phyloP scores from a whole-genome alignment of 2,329 filamentous ascomycete genomes.

The Colletotrichum melonis region DNA sequence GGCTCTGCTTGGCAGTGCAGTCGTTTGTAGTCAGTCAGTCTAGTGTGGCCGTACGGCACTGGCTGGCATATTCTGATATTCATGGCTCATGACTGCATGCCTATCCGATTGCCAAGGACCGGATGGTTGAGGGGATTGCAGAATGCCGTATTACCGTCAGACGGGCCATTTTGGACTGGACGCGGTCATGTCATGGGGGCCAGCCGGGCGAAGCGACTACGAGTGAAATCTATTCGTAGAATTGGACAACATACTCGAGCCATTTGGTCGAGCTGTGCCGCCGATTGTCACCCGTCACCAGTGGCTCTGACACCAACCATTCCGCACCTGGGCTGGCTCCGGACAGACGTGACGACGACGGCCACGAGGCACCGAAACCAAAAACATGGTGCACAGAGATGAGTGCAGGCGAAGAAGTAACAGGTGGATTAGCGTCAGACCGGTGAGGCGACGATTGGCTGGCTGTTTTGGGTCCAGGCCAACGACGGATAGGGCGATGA shows the following conservation, averaged over 20 bases:
- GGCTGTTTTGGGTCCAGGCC: background rate
- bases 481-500: background rate
- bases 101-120: background rate
- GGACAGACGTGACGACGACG: background rate
- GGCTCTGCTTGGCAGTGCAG: background rate
- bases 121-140: background rate
- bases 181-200: background rate
- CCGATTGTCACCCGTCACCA: slow-evolving; percentile 25
- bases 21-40: background rate
- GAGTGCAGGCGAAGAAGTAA: background rate
- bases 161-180: background rate
- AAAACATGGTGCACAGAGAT: background rate
- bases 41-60: background rate
- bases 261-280: background rate
- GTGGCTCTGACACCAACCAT: slow-evolving; percentile 14
- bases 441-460: background rate
- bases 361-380: background rate
- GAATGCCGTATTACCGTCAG: slow-evolving; percentile 5
- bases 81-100: background rate
- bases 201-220: background rate
- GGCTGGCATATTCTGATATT: background rate
- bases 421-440: background rate
- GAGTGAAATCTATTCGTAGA: background rate
- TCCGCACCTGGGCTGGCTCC: slow-evolving; percentile 16
- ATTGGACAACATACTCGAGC: slow-evolving; percentile 13